phyloP scores from a whole-genome alignment of 2,329 filamentous ascomycete species.

The Ceratocystis harringtonii region DNA sequence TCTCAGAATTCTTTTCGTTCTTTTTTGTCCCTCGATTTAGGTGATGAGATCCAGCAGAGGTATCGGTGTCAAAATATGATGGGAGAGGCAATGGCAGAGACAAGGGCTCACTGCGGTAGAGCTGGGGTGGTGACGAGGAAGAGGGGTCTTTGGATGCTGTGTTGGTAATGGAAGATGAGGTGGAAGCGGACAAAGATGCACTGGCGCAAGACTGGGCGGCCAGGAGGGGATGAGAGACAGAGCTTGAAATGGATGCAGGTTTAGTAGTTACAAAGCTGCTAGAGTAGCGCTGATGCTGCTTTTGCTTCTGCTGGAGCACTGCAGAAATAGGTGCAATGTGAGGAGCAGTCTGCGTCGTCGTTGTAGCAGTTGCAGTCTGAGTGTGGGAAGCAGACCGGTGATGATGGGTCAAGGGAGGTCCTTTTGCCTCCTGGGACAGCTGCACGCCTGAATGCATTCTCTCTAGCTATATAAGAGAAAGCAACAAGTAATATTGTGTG shows the following conservation, averaged over 20 bases:
- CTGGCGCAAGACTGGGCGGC: background rate
- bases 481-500: background rate
- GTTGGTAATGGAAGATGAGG: background rate
- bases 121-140: background rate
- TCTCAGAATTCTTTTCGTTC: background rate
- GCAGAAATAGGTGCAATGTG: background rate
- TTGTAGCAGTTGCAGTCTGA: no score
- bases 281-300: background rate
- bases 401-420: conserved; percentile 7
- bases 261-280: background rate
- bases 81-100: background rate
- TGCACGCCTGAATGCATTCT: conserved; percentile 11
- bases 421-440: conserved; percentile 7
- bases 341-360: background rate
- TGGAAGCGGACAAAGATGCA: no score
- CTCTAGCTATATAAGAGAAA: conserved; percentile 6
- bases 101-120: background rate
- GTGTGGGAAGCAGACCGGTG: conserved; percentile 6
- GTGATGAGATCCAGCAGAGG: background rate
- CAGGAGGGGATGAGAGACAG: background rate
- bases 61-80: background rate
- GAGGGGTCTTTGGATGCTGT: background rate
- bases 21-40: background rate
- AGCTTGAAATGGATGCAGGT: background rate
- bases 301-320: background rate